Evolutionary conservation across 1,284 basidiomycete genomes (phyloP).

Genomic region (Boletus sp.): DNA sequence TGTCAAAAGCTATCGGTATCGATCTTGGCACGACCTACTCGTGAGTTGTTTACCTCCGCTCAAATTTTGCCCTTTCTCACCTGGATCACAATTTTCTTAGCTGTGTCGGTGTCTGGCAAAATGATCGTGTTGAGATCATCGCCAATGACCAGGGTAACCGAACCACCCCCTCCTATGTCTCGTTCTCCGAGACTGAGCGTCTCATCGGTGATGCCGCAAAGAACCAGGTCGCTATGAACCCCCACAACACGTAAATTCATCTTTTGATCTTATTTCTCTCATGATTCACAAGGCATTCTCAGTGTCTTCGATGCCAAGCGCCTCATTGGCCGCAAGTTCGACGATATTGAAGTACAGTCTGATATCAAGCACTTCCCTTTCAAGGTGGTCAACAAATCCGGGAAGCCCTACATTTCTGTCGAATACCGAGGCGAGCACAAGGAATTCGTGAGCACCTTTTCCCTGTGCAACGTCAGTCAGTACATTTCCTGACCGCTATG

Average conservation of each 20-base stretch:
- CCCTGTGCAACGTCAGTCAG: too few species aligned
- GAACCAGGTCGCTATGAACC: conserved; percentile 91
- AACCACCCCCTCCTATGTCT: conserved; percentile 92
- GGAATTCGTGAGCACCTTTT: conserved; percentile 69
- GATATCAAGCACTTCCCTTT: conserved; percentile 97
- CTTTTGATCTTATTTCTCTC: conserved; percentile 12
- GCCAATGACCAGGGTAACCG: conserved; percentile 98
- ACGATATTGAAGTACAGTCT: conserved; percentile 86
- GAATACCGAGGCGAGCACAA: conserved; percentile 90
- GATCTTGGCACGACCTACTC: conserved; percentile 87
- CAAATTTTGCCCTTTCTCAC: not conserved
- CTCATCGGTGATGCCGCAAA: conserved; percentile 95
- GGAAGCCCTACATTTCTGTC: conserved; percentile 88
- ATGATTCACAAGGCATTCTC: conserved; percentile 15
- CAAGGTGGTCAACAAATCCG: conserved; percentile 76
- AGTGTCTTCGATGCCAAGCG: conserved; percentile 89
- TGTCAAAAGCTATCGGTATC: conserved; percentile 90
- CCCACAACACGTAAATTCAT: conserved; percentile 60
- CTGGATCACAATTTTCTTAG: conserved; percentile 35
- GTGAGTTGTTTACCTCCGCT: conserved; percentile 40
- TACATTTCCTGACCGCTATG: conserved; percentile 14
- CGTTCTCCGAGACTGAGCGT: conserved; percentile 91
- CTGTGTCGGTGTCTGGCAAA: conserved; percentile 94
- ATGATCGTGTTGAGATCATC: conserved; percentile 97
- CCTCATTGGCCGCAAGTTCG: conserved; percentile 84